phyloP scores from a whole-genome alignment of 768 basidiomycete genomes.

The Tulasnella sp. region DNA sequence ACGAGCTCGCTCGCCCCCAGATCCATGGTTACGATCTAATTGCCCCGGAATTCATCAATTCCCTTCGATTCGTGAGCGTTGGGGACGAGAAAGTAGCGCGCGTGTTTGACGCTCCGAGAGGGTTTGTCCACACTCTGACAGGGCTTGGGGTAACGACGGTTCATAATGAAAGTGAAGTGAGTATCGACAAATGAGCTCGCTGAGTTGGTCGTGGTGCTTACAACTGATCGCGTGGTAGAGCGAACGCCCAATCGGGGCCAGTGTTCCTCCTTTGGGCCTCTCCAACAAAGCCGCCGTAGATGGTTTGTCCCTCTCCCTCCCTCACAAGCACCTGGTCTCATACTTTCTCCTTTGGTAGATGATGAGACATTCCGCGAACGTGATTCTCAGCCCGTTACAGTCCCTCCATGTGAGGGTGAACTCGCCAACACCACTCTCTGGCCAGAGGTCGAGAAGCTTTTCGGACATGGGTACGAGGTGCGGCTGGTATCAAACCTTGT shows the following conservation, averaged over 20 bases:
- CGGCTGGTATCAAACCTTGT: slow-evolving; percentile 31
- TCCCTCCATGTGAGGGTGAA: slow-evolving; percentile 82
- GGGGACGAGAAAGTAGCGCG: slow-evolving; percentile 96
- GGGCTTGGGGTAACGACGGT: slow-evolving; percentile 25
- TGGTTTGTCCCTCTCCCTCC: slow-evolving; percentile 48
- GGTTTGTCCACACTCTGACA: slow-evolving; percentile 70
- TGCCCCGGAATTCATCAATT: slow-evolving; percentile 72
- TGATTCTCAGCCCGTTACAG: slow-evolving; percentile 24
- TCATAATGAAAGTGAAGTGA: slow-evolving; percentile 9
- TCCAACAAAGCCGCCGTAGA: slow-evolving; percentile 90
- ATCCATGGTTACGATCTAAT: slow-evolving; percentile 96
- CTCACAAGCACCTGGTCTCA: not conserved
- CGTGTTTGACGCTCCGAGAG: slow-evolving; percentile 87
- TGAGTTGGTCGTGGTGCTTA: not conserved
- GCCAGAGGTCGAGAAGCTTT: slow-evolving; percentile 97
- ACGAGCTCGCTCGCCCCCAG: slow-evolving; percentile 90
- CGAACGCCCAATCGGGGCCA: slow-evolving; percentile 73
- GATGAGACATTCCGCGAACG: slow-evolving; percentile 22
- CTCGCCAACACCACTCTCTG: slow-evolving; percentile 85
- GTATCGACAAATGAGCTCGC: not conserved
- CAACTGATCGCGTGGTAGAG: slow-evolving; percentile 46
- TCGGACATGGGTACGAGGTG: slow-evolving; percentile 97
- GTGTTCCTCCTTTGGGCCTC: slow-evolving; percentile 88
- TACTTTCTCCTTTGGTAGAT: slow-evolving; percentile 5
- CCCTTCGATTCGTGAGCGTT: slow-evolving; percentile 82